phyloP scores from a whole-genome alignment of 306 rosid species.

The Lablab purpureus region DNA sequence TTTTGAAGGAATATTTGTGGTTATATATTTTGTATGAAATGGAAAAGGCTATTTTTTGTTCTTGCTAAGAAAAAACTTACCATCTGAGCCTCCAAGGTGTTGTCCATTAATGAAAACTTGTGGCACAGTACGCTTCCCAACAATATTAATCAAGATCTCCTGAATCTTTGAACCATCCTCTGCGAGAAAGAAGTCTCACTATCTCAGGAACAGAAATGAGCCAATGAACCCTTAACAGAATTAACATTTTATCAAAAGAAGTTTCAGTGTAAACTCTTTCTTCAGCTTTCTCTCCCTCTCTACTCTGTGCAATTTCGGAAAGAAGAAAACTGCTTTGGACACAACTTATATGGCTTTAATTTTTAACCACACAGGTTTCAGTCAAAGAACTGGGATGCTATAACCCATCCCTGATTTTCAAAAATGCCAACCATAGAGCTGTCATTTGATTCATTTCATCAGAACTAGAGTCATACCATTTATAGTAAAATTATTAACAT shows the following conservation, averaged over 20 bases:
- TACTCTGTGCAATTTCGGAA: conserved; percentile 1
- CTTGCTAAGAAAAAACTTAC: conserved; percentile 51
- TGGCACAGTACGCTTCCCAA: conserved; percentile 93
- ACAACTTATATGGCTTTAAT: not conserved
- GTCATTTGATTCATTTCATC: conserved; percentile 28
- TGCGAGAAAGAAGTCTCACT: conserved; percentile 51
- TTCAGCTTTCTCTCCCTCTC: conserved; percentile 18
- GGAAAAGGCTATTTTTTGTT: not conserved
- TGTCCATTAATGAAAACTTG: conserved; percentile 86
- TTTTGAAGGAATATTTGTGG: conserved; percentile 9
- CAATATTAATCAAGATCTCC: conserved; percentile 64
- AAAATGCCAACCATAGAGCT: conserved; percentile 18
- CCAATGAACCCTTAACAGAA: conserved; percentile 7
- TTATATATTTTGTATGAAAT: not conserved
- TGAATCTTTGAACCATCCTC: conserved; percentile 82
- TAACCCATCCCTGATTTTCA: conserved; percentile 19
- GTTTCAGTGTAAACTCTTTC: conserved; percentile 27
- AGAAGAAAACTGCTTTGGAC: conserved; percentile 26
- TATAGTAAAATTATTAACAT: not conserved
- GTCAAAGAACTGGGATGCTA: conserved; percentile 25
- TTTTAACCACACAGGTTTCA: not conserved
- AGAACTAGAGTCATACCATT: conserved; percentile 10
- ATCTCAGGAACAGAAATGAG: conserved; percentile 26
- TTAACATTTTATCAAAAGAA: conserved; percentile 26
- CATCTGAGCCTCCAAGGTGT: conserved; percentile 96